Evolutionary conservation across 2,329 filamentous ascomycete genomes (phyloP).

Genomic region (Monosporascus sp.): DNA sequence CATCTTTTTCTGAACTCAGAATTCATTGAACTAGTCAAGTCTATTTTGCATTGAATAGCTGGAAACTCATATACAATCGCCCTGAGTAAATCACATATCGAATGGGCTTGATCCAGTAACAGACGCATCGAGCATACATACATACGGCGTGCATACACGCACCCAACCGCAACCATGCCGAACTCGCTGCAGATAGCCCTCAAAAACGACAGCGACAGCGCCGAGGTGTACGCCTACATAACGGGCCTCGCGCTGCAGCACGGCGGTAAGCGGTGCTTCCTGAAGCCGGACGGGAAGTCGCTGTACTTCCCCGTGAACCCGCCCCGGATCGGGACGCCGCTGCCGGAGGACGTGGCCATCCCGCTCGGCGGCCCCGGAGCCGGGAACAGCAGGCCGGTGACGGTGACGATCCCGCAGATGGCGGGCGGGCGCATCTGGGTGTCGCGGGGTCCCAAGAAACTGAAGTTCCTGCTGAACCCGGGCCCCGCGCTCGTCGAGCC

Average conservation of each 20-base stretch:
- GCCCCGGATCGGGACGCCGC: slow-evolving; percentile 37
- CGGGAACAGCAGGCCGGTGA: slow-evolving; percentile 34
- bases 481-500: slow-evolving; percentile 63
- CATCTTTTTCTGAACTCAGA: not conserved
- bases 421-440: slow-evolving; percentile 63
- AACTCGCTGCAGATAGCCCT: slow-evolving; percentile 47
- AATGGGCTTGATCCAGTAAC: too few species aligned
- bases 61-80: too few species aligned
- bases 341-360: slow-evolving; percentile 55
- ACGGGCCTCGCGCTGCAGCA: slow-evolving; percentile 55
- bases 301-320: slow-evolving; percentile 55
- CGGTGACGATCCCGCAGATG: slow-evolving; percentile 56
- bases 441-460: slow-evolving; percentile 42
- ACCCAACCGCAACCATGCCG: slow-evolving; percentile 27
- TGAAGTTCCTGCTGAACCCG: slow-evolving; percentile 61
- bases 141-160: not conserved
- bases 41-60: too few species aligned
- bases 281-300: slow-evolving; percentile 41
- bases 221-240: slow-evolving; percentile 58
- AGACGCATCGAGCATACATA: too few species aligned
- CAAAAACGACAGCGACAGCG: slow-evolving; percentile 49
- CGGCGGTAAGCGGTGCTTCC: slow-evolving; percentile 30
- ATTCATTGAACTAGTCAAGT: too few species aligned
- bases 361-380: slow-evolving; percentile 48
- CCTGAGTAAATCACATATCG: too few species aligned